phyloP scores from a whole-genome alignment of 306 rosid species.

The Vigna unguiculata region DNA sequence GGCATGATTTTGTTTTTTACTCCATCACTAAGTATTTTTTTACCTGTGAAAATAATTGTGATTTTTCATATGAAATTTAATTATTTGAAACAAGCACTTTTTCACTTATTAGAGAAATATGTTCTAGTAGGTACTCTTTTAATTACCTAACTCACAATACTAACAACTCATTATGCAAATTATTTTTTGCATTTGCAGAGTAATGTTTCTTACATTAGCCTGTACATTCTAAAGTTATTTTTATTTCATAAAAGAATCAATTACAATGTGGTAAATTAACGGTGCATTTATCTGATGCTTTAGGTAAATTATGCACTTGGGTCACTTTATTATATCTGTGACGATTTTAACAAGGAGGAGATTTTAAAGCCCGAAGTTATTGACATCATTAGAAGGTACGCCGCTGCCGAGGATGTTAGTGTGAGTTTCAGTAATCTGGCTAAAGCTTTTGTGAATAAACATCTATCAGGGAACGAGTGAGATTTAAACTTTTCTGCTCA shows the following conservation, averaged over 20 bases:
- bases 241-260: not conserved
- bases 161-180: too few relatives aligned
- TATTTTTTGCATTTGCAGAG: constrained; percentile 4
- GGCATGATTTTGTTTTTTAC: constrained; percentile 21
- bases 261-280: constrained; percentile 26
- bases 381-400: constrained; percentile 78
- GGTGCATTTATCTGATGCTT: constrained; percentile 24
- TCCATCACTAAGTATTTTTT: constrained; percentile 20
- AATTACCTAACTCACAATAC: too few relatives aligned
- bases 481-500: constrained; percentile 4
- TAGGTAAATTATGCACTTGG: constrained; percentile 90
- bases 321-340: constrained; percentile 74
- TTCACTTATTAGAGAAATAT: constrained; percentile 1
- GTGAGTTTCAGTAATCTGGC: constrained; percentile 87
- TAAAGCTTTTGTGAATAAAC: constrained; percentile 80
- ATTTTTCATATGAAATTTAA: constrained; percentile 29
- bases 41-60: not conserved
- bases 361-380: constrained; percentile 86
- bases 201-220: constrained; percentile 6
- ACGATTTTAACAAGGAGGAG: constrained; percentile 66
- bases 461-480: constrained; percentile 47
- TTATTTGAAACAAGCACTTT: constrained; percentile 22
- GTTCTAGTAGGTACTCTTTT: not conserved
- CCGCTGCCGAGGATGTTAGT: constrained; percentile 70
- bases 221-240: constrained; percentile 33